Percentiles rank a stretch among this genome's conserved stretches.
phyloP scores from a whole-genome alignment of 2,329 filamentous ascomycete species.

The Neonectria neomacrospora region DNA sequence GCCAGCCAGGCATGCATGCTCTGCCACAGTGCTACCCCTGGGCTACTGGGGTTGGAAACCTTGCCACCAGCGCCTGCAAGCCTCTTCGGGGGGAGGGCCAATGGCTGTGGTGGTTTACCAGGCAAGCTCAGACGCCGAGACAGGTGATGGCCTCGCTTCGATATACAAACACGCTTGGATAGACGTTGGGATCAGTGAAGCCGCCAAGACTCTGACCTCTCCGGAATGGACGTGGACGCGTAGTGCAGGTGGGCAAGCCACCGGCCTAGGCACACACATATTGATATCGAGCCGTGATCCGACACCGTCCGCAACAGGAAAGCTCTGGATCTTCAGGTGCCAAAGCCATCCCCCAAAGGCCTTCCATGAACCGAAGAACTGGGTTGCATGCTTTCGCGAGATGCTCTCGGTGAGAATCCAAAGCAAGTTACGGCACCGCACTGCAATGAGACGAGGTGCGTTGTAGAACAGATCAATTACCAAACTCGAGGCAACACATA shows the following conservation, averaged over 20 bases:
- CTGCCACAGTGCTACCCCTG: constrained; percentile 19
- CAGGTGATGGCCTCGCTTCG: not conserved
- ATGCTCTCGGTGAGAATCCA: not conserved
- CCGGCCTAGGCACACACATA: not conserved
- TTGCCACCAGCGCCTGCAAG: constrained; percentile 12
- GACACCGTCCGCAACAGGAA: not conserved
- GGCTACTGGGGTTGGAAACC: constrained; percentile 13
- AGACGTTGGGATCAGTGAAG: not conserved
- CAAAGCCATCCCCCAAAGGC: not conserved
- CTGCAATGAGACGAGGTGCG: not conserved
- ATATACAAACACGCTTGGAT: constrained; percentile 11
- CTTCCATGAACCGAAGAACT: not conserved
- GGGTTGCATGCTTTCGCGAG: not conserved
- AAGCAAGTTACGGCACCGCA: not conserved
- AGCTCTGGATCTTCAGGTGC: not conserved
- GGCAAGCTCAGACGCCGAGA: constrained; percentile 1
- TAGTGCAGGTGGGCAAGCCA: not conserved
- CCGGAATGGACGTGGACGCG: not conserved
- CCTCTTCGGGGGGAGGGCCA: constrained; percentile 6
- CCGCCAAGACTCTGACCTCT: too few relatives aligned
- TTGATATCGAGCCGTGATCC: not conserved
- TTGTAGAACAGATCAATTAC: not conserved
- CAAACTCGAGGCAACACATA: not conserved
- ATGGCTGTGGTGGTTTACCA: constrained; percentile 6
- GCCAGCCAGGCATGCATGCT: constrained; percentile 27